phyloP scores from a whole-genome alignment of 805 yeast genomes.

The Wickerhamiella parazyma region DNA sequence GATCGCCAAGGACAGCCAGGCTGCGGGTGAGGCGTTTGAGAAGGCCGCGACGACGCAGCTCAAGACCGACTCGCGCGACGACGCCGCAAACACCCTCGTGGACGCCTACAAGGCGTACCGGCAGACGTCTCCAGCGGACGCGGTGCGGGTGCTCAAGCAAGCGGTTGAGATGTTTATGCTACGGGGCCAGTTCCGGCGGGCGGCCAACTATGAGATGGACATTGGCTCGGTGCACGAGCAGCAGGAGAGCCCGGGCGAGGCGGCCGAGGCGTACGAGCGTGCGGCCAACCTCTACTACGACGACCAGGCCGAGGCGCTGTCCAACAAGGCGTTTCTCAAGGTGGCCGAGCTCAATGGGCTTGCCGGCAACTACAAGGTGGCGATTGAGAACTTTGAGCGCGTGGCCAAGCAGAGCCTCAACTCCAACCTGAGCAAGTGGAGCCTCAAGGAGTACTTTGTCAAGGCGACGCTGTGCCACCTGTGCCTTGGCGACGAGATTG shows the following conservation, averaged over 20 bases:
- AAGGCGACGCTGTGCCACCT: slow-evolving; percentile 72
- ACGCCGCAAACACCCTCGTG: slow-evolving; percentile 76
- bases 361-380: slow-evolving; percentile 58
- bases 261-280: slow-evolving; percentile 67
- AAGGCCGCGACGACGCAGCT: slow-evolving; percentile 73
- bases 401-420: slow-evolving; percentile 65
- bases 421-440: slow-evolving; percentile 74
- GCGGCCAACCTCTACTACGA: slow-evolving; percentile 95
- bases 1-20: slow-evolving; percentile 47
- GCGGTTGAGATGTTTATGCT: slow-evolving; percentile 77
- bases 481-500: slow-evolving; percentile 73
- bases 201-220: slow-evolving; percentile 87
- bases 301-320: slow-evolving; percentile 83
- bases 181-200: slow-evolving; percentile 91
- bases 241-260: slow-evolving; percentile 55
- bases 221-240: slow-evolving; percentile 76
- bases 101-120: slow-evolving; percentile 86
- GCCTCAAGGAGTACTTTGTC: slow-evolving; percentile 79
- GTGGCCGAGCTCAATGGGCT: slow-evolving; percentile 81
- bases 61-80: slow-evolving; percentile 67
- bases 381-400: slow-evolving; percentile 62
- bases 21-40: slow-evolving; percentile 74
- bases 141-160: slow-evolving; percentile 58
- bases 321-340: slow-evolving; percentile 76
- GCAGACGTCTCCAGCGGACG: slow-evolving; percentile 55